phyloP scores from a whole-genome alignment of 805 yeast species.

The Candida insectalens region DNA sequence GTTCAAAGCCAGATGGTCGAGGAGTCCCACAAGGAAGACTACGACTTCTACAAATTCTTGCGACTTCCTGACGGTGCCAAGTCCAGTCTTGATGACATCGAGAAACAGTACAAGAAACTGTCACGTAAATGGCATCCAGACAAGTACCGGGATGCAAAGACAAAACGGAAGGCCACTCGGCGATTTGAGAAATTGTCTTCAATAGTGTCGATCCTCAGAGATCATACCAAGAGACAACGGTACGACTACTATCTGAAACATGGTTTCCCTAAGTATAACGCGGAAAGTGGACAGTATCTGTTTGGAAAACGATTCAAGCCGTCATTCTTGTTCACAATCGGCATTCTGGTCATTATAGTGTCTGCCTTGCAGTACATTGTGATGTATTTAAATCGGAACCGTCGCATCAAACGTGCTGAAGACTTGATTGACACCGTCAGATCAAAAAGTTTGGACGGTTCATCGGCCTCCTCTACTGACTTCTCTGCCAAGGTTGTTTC shows the following conservation, averaged over 20 bases:
- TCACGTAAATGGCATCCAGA: conserved; percentile 83
- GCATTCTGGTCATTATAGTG: conserved; percentile 3
- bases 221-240: conserved; percentile 45
- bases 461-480: conserved; percentile 5
- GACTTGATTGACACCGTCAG: conserved; percentile 10
- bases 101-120: conserved; percentile 58
- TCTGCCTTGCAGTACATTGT: conserved; percentile 7
- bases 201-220: conserved; percentile 65
- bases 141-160: conserved; percentile 39
- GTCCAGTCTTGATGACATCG: conserved; percentile 43
- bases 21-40: conserved; percentile 34
- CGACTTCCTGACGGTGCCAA: conserved; percentile 32
- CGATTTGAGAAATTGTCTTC: conserved; percentile 71
- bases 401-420: conserved; percentile 9
- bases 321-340: conserved; percentile 1
- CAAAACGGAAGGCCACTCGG: conserved; percentile 46
- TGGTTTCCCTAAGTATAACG: conserved; percentile 80
- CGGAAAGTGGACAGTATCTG: conserved; percentile 4
- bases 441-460: conserved; percentile 5
- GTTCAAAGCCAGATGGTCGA: conserved; percentile 53
- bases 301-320: conserved; percentile 11
- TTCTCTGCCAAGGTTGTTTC: conserved; percentile 10
- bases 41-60: conserved; percentile 63
- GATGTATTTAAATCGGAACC: conserved; percentile 6
- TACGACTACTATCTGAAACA: conserved; percentile 76